Percentiles rank a stretch among this genome's conserved stretches.
phyloP scores from a whole-genome alignment of 768 basidiomycete species.

The Clathrus columnatus region DNA sequence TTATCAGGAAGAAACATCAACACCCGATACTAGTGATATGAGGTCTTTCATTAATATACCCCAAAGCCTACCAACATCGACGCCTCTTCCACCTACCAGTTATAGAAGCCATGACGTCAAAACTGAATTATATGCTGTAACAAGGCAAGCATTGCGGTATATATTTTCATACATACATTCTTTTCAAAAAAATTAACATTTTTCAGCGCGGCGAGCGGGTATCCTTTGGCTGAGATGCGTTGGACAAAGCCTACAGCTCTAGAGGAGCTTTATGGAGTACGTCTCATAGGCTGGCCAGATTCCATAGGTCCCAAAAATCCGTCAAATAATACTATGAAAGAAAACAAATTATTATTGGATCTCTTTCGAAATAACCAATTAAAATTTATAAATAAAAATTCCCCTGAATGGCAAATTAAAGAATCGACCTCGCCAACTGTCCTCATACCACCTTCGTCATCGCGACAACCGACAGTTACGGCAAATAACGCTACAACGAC shows the following conservation, averaged over 20 bases:
- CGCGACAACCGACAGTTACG: too few relatives aligned
- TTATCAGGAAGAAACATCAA: neutral
- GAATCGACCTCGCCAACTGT: neutral
- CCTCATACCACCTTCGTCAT: neutral
- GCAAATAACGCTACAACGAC: too few relatives aligned
- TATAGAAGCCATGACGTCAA: slow-evolving; percentile 28
- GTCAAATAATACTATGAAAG: slow-evolving; percentile 24
- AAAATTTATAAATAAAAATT: neutral
- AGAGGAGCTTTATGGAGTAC: slow-evolving; percentile 43
- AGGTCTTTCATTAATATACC: neutral
- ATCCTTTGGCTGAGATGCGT: slow-evolving; percentile 65
- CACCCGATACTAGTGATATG: neutral
- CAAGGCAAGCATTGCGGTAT: slow-evolving; percentile 49
- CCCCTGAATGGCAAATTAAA: neutral
- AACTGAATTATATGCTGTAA: slow-evolving; percentile 44
- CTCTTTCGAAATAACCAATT: neutral
- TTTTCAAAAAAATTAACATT: neutral
- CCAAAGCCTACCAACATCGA: neutral
- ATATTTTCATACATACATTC: neutral
- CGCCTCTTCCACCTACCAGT: slow-evolving; percentile 19
- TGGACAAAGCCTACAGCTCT: slow-evolving; percentile 61
- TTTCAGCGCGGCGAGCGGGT: slow-evolving; percentile 43
- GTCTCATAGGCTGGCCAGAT: slow-evolving; percentile 55
- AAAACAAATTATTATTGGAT: slow-evolving; percentile 3
- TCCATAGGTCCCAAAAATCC: slow-evolving; percentile 54